phyloP scores from a whole-genome alignment of 2,329 filamentous ascomycete species.

The Polytolypa hystricis region DNA sequence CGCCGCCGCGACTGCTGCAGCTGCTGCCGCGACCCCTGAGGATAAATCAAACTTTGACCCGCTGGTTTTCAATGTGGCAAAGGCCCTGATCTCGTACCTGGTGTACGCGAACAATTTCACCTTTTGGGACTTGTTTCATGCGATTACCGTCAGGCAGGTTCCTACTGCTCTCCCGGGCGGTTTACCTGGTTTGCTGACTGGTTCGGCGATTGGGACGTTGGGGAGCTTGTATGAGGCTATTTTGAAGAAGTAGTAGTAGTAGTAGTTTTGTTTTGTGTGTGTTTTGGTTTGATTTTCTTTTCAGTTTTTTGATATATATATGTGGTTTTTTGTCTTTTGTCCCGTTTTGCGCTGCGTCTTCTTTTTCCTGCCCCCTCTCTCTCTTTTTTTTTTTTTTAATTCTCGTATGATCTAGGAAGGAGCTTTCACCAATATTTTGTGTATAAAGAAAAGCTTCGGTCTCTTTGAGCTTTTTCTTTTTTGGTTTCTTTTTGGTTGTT shows the following conservation, averaged over 20 bases:
- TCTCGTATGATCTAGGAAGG: too few relatives aligned
- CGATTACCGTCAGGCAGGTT: conserved; percentile 26
- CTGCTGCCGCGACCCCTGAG: conserved; percentile 41
- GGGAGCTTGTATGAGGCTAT: conserved; percentile 38
- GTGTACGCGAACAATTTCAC: conserved; percentile 52
- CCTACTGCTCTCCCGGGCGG: conserved; percentile 29
- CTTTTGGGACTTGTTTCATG: conserved; percentile 28
- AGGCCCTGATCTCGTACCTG: conserved; percentile 70
- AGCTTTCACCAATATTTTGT: too few relatives aligned
- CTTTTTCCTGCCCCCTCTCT: neutral
- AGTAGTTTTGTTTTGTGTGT: neutral
- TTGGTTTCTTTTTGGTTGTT: too few relatives aligned
- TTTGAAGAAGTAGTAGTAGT: conserved; percentile 23
- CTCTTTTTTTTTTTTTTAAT: neutral
- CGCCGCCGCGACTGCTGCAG: conserved; percentile 8
- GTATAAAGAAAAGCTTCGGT: too few relatives aligned
- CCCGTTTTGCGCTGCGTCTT: neutral
- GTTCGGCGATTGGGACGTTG: conserved; percentile 30
- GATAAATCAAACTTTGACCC: conserved; percentile 53
- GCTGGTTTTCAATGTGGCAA: conserved; percentile 78
- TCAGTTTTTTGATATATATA: neutral
- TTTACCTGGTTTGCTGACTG: conserved; percentile 29
- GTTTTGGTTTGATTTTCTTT: neutral
- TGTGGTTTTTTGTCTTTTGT: conserved; percentile 1
- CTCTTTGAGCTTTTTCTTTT: too few relatives aligned